Evolutionary conservation across 306 rosid species (phyloP), one percentile per base, ranked within the genome.

Genomic region (Canavalia ensiformis): DNA sequence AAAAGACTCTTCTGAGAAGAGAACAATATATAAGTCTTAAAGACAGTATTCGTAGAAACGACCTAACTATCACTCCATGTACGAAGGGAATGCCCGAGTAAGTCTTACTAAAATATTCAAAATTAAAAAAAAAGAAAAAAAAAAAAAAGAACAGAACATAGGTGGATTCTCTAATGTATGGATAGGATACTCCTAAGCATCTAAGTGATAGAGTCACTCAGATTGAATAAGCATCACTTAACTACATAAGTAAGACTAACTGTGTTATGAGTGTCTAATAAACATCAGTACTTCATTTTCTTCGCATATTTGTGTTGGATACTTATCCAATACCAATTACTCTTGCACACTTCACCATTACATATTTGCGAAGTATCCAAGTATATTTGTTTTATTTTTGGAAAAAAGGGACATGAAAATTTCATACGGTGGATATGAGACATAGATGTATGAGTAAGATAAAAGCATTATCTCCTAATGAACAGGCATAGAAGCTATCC

Each of bases 11-110:
- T 18, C 25, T 18, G 25, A 18, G 25, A 18, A 18, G 8, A 46
- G 64, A n/a, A 5, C 33, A 60, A 60, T 60, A 35, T 28, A 60
- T 47, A 8, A n/a, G 33, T 10, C 58, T 12, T 12, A 18, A 30
- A 47, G 33, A n/a, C 31, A 39, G 1, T 18, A 65, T 65, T 65
- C 1, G 31, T 6, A 41, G 50, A 62, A 34, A 62, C 0, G 4
- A 60, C 18, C 67, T 33, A 60, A 60, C 25, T 60, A 62, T 35
- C 68, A 35, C 45, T 35, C 28, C 68, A 62, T 62, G 68, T 34
- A 12, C 5, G 47, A 37, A 37, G 47, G 64, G 47, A 63, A 63
- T 34, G 46, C 67, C 68, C 68, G 35, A 63, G 6, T 12, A 39
- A 34, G 46, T 35, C 28, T 2, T 62, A 60, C 28, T 11, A 62